These are phyloP conservation scores for Cordyceps militaris DNA, from an alignment of 2,329 filamentous ascomycete genomes.

Conservation along the genomic window DNA sequence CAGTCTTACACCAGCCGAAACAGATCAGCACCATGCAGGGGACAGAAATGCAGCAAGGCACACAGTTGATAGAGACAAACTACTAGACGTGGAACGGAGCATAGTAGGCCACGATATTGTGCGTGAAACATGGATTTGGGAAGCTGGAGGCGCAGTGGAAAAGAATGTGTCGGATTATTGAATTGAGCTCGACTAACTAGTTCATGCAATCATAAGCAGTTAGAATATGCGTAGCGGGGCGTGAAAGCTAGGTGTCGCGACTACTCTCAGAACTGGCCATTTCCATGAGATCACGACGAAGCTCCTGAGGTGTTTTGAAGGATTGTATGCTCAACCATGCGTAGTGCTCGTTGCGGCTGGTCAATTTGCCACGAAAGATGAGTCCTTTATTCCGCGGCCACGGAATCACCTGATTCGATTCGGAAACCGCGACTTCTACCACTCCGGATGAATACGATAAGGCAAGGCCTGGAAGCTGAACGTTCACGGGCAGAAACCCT, in stretches of 20 bases:
- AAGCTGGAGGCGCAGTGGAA: neutral
- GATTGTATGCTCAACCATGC: neutral
- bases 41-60: neutral
- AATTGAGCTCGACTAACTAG: neutral
- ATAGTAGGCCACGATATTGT: neutral
- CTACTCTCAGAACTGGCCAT: neutral
- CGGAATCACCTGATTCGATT: neutral
- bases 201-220: neutral
- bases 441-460: neutral
- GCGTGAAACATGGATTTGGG: neutral
- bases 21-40: neutral
- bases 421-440: neutral
- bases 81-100: neutral
- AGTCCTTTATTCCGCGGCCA: neutral
- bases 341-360: neutral
- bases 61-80: neutral
- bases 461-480: neutral
- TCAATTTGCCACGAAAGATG: neutral
- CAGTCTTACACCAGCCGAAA: neutral
- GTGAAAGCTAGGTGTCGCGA: neutral
- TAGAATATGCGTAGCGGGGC: neutral
- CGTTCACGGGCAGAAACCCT: neutral
- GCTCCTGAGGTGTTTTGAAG: neutral
- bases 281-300: neutral
- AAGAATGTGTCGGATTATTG: neutral